Base-by-base conservation (phyloP, 108 stramenopile species). In the Craspedostauros australis region DNA sequence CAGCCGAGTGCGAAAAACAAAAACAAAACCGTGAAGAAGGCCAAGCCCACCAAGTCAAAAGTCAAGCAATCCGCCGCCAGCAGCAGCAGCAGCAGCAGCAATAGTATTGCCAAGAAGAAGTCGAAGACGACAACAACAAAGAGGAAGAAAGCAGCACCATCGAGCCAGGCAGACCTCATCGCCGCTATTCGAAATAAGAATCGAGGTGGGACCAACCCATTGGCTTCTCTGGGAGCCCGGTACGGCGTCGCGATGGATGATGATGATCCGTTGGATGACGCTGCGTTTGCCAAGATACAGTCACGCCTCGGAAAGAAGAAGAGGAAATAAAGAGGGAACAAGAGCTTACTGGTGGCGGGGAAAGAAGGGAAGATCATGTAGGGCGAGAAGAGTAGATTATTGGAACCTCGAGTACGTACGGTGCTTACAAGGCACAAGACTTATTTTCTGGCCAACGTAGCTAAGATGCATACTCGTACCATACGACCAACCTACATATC, bases 241-340 rank as follows among this genome's bases (percentile, higher is more conserved):
- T 91, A 91, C 48, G 82, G 84, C 5, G 79, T 70, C 2, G 34
- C 46, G 4, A 62, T 65, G 40, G 64, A 63, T 5, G 71, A 66
- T 3, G 57, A 67, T 7, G 70, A 76, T 47, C 77, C 71, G 26
- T 70, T 91, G 55, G 68, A 66, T 30, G 82, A 86, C 65, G 85
- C 66, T 24, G 75, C 71, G 25, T 91, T 91, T 59, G 66, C 73
- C 29, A 70, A 62, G 43, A 54, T 81, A 28, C 82, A 76, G 56
- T 76, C 84, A 2, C 71, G 63, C 41, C 28, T 82, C 40, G 55
- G 66, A 44, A 76, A 77, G 50, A 82, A 83, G 49, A 64, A 68
- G 45, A 57, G 56, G 49, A 2, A 36, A 48, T 59, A 46, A n/a
- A n/a, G n/a, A n/a, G n/a, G n/a, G n/a, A n/a, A n/a, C n/a, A n/a